Base-by-base conservation (phyloP, 2,329 filamentous ascomycete genomes). In the Trichoderma brevicompactum region DNA sequence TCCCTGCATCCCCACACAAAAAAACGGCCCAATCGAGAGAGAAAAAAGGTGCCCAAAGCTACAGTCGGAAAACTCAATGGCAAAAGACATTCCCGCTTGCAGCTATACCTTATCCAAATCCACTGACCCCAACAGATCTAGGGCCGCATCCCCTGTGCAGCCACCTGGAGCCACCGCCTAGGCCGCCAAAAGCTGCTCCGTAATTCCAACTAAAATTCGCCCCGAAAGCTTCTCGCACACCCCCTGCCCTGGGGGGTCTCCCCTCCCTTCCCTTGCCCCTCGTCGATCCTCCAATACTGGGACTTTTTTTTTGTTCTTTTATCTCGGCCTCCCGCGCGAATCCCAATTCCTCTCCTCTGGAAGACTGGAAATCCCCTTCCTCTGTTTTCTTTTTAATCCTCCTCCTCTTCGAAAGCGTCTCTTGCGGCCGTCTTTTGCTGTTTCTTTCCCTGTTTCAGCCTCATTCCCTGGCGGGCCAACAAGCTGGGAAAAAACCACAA, bases 41-140 rank as follows among this genome's bases (percentile, higher is more conserved):
- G 9, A 48, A n/a, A 36, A 40, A 36, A 19, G n/a, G n/a, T 53
- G 40, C 46, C 36, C 23, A 52, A 50, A 23, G 38, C 48, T 23
- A 36, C 52, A 55, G 19, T n/a, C 36, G 40, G 43, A 19, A 28
- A 44, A 56, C 54, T 56, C 54, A 56, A 56, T 55, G 52, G 52
- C 52, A 55, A 41, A n/a, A 55, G 38, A 55, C 52, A 55, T 41
- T 50, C 7, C 56, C 44, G 34, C 13, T 36, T 36, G 56, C 43
- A 19, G 43, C n/a, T 38, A n/a, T 28, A 28, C 23, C 23, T 28
- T 28, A 28, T 28, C 23, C 23, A 28, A 28, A 28, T 17, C 54
- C 44, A 52, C 62, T 52, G 62, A 65, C 62, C 62, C 62, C 62
- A 65, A 65, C 62, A 65, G 62, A 65, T 65, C 62, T 64, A 43